Conservation (phyloP, 2,329 filamentous ascomycete genomes). For the Microdochium bolleyi region DNA sequence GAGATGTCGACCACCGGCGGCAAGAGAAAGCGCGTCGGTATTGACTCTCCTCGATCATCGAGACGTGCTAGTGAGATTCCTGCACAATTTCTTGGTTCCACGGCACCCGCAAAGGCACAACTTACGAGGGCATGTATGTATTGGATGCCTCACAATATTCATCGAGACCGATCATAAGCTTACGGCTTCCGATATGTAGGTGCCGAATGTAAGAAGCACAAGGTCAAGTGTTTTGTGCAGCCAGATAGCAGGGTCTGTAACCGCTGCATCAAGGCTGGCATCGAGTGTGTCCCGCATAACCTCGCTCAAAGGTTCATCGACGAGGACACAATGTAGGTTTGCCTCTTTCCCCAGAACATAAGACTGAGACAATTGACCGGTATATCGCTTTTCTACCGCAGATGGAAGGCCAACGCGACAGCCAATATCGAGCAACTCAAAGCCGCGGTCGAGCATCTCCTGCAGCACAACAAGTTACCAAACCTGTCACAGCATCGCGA, state of each 20-base stretch:
- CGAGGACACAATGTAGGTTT: constrained; percentile 7
- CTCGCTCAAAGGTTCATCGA: constrained; percentile 10
- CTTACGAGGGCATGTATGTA: not conserved
- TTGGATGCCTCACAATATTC: not conserved
- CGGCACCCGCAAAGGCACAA: not conserved
- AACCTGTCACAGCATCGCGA: not conserved
- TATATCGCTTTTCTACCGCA: too few relatives aligned
- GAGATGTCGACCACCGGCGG: not conserved
- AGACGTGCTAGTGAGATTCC: not conserved
- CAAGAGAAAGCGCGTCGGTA: not conserved
- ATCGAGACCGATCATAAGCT: not conserved
- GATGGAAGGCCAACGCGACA: constrained; percentile 8
- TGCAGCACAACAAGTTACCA: constrained; percentile 6
- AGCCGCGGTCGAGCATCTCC: constrained; percentile 7
- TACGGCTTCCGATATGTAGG: constrained; percentile 1
- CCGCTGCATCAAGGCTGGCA: constrained; percentile 6
- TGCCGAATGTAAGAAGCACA: constrained; percentile 9
- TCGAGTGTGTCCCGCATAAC: constrained; percentile 8
- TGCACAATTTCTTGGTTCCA: too few relatives aligned
- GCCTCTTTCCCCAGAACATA: not conserved
- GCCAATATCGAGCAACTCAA: constrained; percentile 7
- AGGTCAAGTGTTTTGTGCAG: constrained; percentile 7
- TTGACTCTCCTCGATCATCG: not conserved
- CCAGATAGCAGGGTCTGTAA: constrained; percentile 3
- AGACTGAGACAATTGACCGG: too few relatives aligned